These are phyloP conservation scores for Metschnikowia henanensis DNA, from an alignment of 805 yeast genomes.

Conservation along the genomic window DNA sequence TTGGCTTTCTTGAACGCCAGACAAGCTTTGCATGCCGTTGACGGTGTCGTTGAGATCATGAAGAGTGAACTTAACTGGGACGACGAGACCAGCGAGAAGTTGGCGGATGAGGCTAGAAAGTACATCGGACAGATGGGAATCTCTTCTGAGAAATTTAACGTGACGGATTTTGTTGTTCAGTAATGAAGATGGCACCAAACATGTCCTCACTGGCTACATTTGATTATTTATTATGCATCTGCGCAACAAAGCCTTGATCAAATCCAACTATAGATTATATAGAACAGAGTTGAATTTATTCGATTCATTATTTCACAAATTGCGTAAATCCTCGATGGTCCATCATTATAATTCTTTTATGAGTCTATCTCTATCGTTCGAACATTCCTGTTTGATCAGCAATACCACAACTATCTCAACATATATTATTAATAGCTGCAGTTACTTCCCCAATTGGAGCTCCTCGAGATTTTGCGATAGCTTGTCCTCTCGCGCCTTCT, in stretches of 20 bases:
- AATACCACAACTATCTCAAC: too few species aligned
- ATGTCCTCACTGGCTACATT: neutral
- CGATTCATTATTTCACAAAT: neutral
- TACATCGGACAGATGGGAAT: constrained; percentile 67
- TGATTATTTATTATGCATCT: constrained; percentile 8
- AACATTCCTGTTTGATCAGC: too few species aligned
- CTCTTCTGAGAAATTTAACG: constrained; percentile 22
- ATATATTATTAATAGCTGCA: neutral
- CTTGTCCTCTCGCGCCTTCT: constrained; percentile 39
- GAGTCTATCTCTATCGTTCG: too few species aligned
- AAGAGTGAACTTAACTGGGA: constrained; percentile 78
- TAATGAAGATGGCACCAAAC: constrained; percentile 4
- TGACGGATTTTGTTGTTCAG: constrained; percentile 20
- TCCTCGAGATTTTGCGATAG: constrained; percentile 32
- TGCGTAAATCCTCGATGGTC: neutral
- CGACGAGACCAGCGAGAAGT: constrained; percentile 51
- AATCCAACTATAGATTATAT: constrained; percentile 7
- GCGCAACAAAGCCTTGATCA: neutral
- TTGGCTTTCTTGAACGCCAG: constrained; percentile 88
- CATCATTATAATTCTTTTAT: too few species aligned
- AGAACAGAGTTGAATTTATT: neutral
- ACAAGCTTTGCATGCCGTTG: constrained; percentile 78
- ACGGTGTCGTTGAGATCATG: constrained; percentile 84
- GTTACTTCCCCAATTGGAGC: constrained; percentile 19
- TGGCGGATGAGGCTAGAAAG: constrained; percentile 50